Base-by-base conservation (phyloP, 805 yeast species). In the Schwanniomyces pseudopolymorphus region DNA sequence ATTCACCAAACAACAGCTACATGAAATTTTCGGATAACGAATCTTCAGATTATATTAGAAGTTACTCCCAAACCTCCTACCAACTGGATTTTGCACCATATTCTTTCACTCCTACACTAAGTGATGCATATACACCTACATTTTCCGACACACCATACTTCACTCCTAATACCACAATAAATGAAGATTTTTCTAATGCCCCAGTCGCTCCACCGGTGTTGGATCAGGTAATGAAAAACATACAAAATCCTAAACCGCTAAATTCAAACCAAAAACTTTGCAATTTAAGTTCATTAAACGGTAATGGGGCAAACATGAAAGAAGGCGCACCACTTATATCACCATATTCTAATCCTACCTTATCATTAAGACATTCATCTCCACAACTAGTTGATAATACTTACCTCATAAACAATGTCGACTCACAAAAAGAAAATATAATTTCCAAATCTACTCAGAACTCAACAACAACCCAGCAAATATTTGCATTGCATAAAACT, bases 341-440 rank as follows among this genome's bases (percentile, higher is more conserved):
- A 8, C 17, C 20, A 5, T 31, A 31, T n/a, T 5, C 35, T 8
- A 31, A 16, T 14, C 20, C 17, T 2, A 31, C 36, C 22, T 43
- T 49, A 6, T 51, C 55, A 14, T 26, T 44, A 17, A 37, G 48
- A 28, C 49, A 45, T 16, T 46, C 50, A 14, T 37, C 48, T 13
- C 42, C 50, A 16, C 21, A 37, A 7, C 33, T 33, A 35, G 39
- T 51, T 28, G 60, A 58, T 5, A 44, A 53, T 33, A 55, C 61
- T 38, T 17, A 31, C 4, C 66, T 63, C 5, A 44, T 57, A 42
- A 57, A 52, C 43, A 56, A 53, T 44, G 57, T 58, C 42, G 53
- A 54, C 42, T 41, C 54, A 44, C 59, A 59, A 11, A 22, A 22
- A 8, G 35, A 48, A 17, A 46, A 48, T 45, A 48, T 51, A 17